Percentiles rank a stretch among this genome's conserved stretches.
Evolutionary conservation across 2,329 filamentous ascomycete species (phyloP).

Genomic region (Ascochyta clinopodiicola): DNA sequence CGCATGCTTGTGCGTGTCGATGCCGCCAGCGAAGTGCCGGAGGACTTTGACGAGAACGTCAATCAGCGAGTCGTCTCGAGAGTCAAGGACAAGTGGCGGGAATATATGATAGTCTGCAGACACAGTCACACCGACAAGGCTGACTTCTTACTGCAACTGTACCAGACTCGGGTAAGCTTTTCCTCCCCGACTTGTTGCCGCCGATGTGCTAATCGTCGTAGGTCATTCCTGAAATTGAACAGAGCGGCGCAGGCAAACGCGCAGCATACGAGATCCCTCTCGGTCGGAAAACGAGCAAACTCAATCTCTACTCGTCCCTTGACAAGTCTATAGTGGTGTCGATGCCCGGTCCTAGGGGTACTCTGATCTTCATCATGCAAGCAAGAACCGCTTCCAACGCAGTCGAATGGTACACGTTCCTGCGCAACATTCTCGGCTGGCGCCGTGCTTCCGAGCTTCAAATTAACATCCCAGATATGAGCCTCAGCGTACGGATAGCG

Average conservation of each 20-base stretch:
- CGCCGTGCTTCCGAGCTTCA: slow-evolving; percentile 62
- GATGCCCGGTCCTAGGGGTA: slow-evolving; percentile 60
- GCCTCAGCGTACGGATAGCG: slow-evolving; percentile 63
- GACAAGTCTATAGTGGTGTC: slow-evolving; percentile 73
- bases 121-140: slow-evolving; percentile 62
- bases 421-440: slow-evolving; percentile 66
- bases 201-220: slow-evolving; percentile 21
- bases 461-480: slow-evolving; percentile 69
- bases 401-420: slow-evolving; percentile 73
- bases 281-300: slow-evolving; percentile 59
- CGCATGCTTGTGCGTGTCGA: slow-evolving; percentile 72
- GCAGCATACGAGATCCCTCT: slow-evolving; percentile 65
- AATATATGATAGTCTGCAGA: slow-evolving; percentile 68
- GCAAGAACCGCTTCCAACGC: slow-evolving; percentile 66
- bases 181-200: neutral
- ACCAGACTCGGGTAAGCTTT: slow-evolving; percentile 60
- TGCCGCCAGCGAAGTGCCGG: slow-evolving; percentile 59
- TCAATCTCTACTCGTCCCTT: slow-evolving; percentile 70
- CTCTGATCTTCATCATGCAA: slow-evolving; percentile 66
- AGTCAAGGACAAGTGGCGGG: slow-evolving; percentile 68
- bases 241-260: slow-evolving; percentile 58
- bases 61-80: slow-evolving; percentile 65
- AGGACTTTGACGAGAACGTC: slow-evolving; percentile 69
- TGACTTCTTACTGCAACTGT: slow-evolving; percentile 65
- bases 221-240: slow-evolving; percentile 67